A percentile compares a stretch with the other conserved stretches of the same genome.
Evolutionary conservation across 2,329 filamentous ascomycete species (phyloP).

Genomic region (Didymellaceae sp.): DNA sequence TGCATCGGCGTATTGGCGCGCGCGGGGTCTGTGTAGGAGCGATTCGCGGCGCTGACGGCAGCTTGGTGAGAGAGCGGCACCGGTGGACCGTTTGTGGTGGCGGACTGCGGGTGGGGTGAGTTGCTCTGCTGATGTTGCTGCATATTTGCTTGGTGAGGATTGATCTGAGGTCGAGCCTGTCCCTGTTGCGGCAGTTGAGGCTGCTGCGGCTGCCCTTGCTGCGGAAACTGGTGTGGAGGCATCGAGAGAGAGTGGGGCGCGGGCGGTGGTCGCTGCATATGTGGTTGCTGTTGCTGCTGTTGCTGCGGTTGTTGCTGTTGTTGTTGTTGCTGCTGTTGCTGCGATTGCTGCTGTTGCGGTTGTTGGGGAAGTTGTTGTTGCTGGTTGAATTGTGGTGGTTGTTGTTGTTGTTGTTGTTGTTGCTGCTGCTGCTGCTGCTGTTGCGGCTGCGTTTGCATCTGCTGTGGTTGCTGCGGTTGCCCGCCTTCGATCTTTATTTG

Average conservation of each 20-base stretch:
- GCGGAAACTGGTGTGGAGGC: conserved; percentile 36
- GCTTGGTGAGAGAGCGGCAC: conserved; percentile 53
- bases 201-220: conserved; percentile 38
- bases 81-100: conserved; percentile 42
- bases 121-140: conserved; percentile 44
- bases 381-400: conserved; percentile 13
- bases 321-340: conserved; percentile 11
- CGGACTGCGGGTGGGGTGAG: conserved; percentile 48
- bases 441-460: conserved; percentile 13
- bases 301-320: conserved; percentile 33
- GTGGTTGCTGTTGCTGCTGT: conserved; percentile 28
- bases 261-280: conserved; percentile 37
- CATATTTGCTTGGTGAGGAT: conserved; percentile 45
- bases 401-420: conserved; percentile 20
- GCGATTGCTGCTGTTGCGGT: conserved; percentile 25
- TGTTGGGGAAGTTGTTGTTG: conserved; percentile 21
- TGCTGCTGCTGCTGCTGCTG: conserved; percentile 35
- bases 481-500: conserved; percentile 48
- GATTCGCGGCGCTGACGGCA: conserved; percentile 52
- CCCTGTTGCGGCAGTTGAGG: conserved; percentile 38
- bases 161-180: conserved; percentile 45
- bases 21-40: conserved; percentile 46
- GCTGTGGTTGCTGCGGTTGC: conserved; percentile 27
- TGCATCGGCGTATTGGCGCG: conserved; percentile 46
- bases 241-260: conserved; percentile 38